Evolutionary conservation across 441 rosid genomes (phyloP), one percentile per base, ranked within the genome.

Genomic region (Adansonia gregorii): DNA sequence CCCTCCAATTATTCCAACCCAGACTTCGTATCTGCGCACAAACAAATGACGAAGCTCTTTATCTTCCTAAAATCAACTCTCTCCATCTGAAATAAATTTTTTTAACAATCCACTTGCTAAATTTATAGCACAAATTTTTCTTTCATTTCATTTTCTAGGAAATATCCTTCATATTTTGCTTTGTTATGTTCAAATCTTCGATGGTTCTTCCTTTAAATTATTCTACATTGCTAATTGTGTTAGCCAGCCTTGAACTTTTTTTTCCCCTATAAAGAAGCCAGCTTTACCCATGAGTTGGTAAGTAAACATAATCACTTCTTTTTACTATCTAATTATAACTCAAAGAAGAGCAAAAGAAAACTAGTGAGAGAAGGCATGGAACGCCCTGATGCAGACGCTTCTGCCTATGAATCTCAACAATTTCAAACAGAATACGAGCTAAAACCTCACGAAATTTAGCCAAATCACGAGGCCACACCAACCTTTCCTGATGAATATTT

Each of bases 381-480:
- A 8, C 22, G 48, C 69, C 69, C 69, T 31, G 69, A 65, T 31
- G 69, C 48, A 14, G 6, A 65, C 22, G 48, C 48, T 65, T 60
- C 65, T 24, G 15, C 7, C 3, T 9, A 8, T 2, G 15, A 59
- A 22, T 59, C 64, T 3, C 66, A 56, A n/a, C 59, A 54, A 2
- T 2, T 56, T 56, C 60, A 60, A 11, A 24, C 65, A 2, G 65
- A 22, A 10, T 60, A 4, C n/a, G 64, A 59, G 20, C 46, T 64
- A 12, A 45, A 61, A 12, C 67, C 39, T 27, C 67, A 63, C 1
- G 67, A 63, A 12, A 19, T 8, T 60, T 48, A 65, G 49, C 45
- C 49, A 39, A 65, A 14, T 9, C 49, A 15, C 2, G 69, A 39
- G 14, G 66, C 41, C 11, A 6, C 49, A 39, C 48, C 12, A 39